A percentile compares a stretch with the other conserved stretches of the same genome.
phyloP scores from a whole-genome alignment of 768 basidiomycete genomes.

The Collybia nuda region DNA sequence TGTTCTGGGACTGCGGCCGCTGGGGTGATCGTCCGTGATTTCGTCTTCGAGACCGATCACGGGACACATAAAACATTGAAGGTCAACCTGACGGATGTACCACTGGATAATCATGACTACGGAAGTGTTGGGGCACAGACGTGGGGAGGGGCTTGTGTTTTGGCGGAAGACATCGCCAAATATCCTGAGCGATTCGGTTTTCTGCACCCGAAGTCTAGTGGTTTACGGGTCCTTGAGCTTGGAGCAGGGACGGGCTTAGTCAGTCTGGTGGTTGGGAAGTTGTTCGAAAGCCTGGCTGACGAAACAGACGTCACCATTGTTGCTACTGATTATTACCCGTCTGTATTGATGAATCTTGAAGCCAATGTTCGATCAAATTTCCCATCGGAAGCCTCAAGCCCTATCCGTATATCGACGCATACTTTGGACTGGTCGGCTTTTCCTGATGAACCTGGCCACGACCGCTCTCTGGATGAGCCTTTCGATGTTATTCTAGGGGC shows the following conservation, averaged over 20 bases:
- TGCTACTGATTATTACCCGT: conserved; percentile 78
- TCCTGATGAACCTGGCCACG: conserved; percentile 3
- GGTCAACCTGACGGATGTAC: conserved; percentile 62
- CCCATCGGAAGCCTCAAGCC: conserved; percentile 8
- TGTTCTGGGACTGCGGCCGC: conserved; percentile 66
- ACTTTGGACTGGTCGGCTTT: conserved; percentile 66
- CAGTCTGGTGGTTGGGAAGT: conserved; percentile 55
- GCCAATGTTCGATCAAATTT: conserved; percentile 64
- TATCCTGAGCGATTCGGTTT: conserved; percentile 54
- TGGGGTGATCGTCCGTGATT: conserved; percentile 52
- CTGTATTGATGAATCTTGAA: conserved; percentile 68
- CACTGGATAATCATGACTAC: conserved; percentile 69
- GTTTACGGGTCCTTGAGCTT: conserved; percentile 65
- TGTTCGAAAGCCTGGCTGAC: conserved; percentile 27
- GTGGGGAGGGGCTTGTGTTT: conserved; percentile 83
- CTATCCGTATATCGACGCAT: conserved; percentile 19
- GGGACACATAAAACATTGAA: conserved; percentile 18
- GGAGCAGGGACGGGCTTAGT: conserved; percentile 87
- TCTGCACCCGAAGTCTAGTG: neutral
- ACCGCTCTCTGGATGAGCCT: conserved; percentile 28
- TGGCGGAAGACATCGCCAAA: conserved; percentile 71
- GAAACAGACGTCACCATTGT: conserved; percentile 32
- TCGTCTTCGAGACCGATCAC: conserved; percentile 38
- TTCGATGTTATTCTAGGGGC: conserved; percentile 80
- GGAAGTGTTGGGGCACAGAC: conserved; percentile 82